Conservation (phyloP, 164 flowering plant genomes). For the Euptelea pleiosperma region DNA sequence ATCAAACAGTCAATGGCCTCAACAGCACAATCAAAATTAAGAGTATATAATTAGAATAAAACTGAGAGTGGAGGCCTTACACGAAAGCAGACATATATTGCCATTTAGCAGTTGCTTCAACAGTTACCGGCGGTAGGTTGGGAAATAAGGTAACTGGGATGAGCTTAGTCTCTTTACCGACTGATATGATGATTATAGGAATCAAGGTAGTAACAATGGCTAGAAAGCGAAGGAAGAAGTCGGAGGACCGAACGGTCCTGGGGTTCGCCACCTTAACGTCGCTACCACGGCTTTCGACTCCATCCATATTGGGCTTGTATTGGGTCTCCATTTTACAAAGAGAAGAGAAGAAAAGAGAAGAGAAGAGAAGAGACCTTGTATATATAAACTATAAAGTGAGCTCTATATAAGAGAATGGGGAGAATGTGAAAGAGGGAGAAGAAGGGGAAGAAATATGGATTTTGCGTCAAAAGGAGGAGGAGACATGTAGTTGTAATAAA, state of each 20-base stretch:
- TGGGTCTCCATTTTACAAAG: slow-evolving; percentile 16
- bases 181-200: slow-evolving; percentile 22
- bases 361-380: neutral
- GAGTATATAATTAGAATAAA: no score
- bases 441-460: no score
- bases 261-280: slow-evolving; percentile 22
- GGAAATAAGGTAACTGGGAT: slow-evolving; percentile 11
- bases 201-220: slow-evolving; percentile 18
- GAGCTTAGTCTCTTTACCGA: slow-evolving; percentile 27
- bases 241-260: slow-evolving; percentile 13
- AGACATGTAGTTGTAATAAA: no score
- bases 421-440: no score
- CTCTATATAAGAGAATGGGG: no score
- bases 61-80: slow-evolving; percentile 28
- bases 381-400: neutral
- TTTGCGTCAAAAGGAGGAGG: no score
- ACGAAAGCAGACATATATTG: slow-evolving; percentile 32
- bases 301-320: slow-evolving; percentile 3
- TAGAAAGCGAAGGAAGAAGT: slow-evolving; percentile 22
- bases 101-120: slow-evolving; percentile 40
- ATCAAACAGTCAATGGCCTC: no score
- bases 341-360: neutral
- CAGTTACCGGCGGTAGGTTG: slow-evolving; percentile 19
- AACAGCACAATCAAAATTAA: no score
- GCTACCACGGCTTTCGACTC: slow-evolving; percentile 1